Evolutionary conservation across 257 asterid genomes (phyloP).

Genomic region (Solanum ahanhuiri): DNA sequence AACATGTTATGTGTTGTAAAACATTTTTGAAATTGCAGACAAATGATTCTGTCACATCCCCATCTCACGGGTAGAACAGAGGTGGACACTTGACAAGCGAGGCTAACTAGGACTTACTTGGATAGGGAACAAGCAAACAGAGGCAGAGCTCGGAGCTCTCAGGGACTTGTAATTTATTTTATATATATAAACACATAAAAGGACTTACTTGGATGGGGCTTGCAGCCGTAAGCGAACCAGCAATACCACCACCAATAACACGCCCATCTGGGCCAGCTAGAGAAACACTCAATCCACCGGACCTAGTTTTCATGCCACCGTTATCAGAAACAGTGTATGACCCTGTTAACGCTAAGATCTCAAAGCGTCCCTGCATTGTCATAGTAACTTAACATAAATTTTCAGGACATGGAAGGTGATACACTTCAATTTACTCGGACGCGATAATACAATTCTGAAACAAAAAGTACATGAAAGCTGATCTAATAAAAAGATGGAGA

Average conservation of each 20-base stretch:
- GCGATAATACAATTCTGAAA: not conserved
- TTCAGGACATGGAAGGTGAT: not conserved
- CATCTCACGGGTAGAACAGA: not conserved
- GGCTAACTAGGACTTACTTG: not conserved
- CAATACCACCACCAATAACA: conserved; percentile 87
- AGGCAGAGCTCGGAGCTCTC: not conserved
- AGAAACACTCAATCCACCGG: conserved; percentile 84
- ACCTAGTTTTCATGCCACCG: conserved; percentile 52
- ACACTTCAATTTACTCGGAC: not conserved
- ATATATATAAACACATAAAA: not conserved
- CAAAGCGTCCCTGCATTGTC: conserved; percentile 87
- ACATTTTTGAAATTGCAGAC: not conserved
- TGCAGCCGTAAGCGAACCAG: conserved; percentile 82
- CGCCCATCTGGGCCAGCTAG: conserved; percentile 91
- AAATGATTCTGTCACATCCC: not conserved
- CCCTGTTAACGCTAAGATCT: conserved; percentile 71
- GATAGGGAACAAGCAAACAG: not conserved
- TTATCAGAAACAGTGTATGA: conserved; percentile 62
- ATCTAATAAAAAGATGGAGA: not conserved
- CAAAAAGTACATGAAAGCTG: not conserved
- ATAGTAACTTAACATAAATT: not conserved
- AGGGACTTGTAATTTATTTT: not conserved
- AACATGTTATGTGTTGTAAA: not conserved
- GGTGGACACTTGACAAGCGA: not conserved
- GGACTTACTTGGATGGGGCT: conserved; percentile 69